phyloP scores from a whole-genome alignment of 2,329 filamentous ascomycete genomes.

The Botrytis elliptica region DNA sequence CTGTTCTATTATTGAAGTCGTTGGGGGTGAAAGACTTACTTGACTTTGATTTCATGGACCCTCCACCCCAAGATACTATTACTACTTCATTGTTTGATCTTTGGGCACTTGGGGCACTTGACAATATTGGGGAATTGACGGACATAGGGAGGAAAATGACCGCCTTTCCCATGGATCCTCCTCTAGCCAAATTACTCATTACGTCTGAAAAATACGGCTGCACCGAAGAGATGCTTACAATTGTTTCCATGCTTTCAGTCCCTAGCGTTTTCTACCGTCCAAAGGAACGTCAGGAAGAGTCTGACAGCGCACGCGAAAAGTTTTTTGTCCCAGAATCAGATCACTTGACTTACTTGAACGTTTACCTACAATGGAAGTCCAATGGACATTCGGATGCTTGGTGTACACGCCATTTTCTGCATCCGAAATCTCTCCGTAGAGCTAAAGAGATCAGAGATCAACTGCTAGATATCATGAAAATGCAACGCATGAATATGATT shows the following conservation, averaged over 20 bases:
- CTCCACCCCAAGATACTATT: slow-evolving; percentile 95
- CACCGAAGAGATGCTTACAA: slow-evolving; percentile 96
- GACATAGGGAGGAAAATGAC: slow-evolving; percentile 89
- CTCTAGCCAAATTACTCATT: slow-evolving; percentile 90
- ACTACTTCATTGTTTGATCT: slow-evolving; percentile 96
- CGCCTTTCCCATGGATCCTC: slow-evolving; percentile 96
- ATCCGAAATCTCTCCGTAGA: slow-evolving; percentile 87
- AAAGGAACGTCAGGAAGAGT: slow-evolving; percentile 94
- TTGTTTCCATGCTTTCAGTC: slow-evolving; percentile 96
- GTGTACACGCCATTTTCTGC: slow-evolving; percentile 91
- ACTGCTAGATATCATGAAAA: slow-evolving; percentile 87
- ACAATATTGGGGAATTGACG: slow-evolving; percentile 92
- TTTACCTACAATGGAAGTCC: slow-evolving; percentile 91
- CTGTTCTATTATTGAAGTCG: slow-evolving; percentile 89
- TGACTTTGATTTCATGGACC: slow-evolving; percentile 99
- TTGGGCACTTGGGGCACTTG: slow-evolving; percentile 90
- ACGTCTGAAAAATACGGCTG: slow-evolving; percentile 87
- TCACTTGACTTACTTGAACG: slow-evolving; percentile 91
- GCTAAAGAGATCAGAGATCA: slow-evolving; percentile 95
- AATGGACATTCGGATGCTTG: slow-evolving; percentile 89
- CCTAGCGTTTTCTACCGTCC: slow-evolving; percentile 96
- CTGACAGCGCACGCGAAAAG: slow-evolving; percentile 91
- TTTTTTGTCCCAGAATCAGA: slow-evolving; percentile 99
- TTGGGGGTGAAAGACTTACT: slow-evolving; percentile 90
- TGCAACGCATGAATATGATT: slow-evolving; percentile 83